A percentile compares a stretch with the other conserved stretches of the same genome.
Evolutionary conservation across 108 stramenopile genomes (phyloP).

Genomic region (Discostella pseudostelligera): DNA sequence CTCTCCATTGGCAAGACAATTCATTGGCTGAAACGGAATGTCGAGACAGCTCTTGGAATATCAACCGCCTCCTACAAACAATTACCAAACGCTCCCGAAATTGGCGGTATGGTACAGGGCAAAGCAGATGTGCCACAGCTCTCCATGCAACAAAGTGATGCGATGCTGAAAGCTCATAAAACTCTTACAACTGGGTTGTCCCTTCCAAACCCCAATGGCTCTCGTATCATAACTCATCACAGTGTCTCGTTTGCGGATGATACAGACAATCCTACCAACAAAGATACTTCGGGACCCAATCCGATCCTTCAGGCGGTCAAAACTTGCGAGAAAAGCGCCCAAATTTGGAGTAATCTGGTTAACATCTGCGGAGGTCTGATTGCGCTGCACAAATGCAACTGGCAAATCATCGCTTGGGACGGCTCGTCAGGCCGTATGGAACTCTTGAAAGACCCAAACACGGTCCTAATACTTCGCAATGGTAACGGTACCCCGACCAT

Average conservation of each 20-base stretch:
- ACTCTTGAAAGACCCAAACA: not conserved
- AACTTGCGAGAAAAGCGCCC: not conserved
- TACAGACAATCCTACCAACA: not conserved
- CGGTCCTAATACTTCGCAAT: not conserved
- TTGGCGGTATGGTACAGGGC: slow-evolving; percentile 13
- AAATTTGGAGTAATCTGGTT: slow-evolving; percentile 1
- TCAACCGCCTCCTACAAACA: not conserved
- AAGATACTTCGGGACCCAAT: not conserved
- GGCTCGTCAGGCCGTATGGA: not conserved
- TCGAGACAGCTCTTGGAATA: slow-evolving; percentile 6
- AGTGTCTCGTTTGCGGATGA: slow-evolving; percentile 20
- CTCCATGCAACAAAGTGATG: not conserved
- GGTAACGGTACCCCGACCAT: not conserved
- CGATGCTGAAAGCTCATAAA: not conserved
- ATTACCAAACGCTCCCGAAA: not conserved
- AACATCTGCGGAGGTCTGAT: not conserved
- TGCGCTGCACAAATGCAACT: slow-evolving; percentile 20
- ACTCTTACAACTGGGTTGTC: not conserved
- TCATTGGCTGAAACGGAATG: not conserved
- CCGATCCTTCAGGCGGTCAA: not conserved
- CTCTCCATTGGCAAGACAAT: not conserved
- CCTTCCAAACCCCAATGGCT: not conserved
- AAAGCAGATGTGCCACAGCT: slow-evolving; percentile 18
- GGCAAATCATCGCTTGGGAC: slow-evolving; percentile 5
- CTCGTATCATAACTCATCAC: not conserved